Base-by-base conservation (phyloP, 2,329 filamentous ascomycete genomes). In the Claviceps lovelessii region DNA sequence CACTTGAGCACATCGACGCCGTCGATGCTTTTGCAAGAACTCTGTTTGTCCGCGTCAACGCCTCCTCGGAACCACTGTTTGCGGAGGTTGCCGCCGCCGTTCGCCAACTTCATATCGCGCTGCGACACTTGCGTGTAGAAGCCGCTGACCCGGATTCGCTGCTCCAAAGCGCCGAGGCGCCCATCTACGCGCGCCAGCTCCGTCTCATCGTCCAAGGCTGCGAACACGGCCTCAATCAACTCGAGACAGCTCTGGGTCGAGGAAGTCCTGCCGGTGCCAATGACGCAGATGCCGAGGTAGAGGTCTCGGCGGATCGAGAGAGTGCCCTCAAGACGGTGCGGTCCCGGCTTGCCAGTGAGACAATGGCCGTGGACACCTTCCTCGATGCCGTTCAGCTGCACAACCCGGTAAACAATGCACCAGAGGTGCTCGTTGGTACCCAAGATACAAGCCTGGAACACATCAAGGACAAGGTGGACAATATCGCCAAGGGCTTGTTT, bases 381-480 rank as follows among this genome's bases (percentile, higher is more conserved):
- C 71, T 84, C 19, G 76, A 83, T 60, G 76, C 75, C 0, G 72
- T 83, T 19, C 78, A 82, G 62, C 62, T 80, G 47, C 72, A 76
- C 55, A 73, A 74, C 55, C 71, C 72, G 0, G 67, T 68, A 19
- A 75, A 72, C 45, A 56, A 58, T 62, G 33, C 53, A 10, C 70
- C 60, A 58, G 67, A 56, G 61, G 61, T 57, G 39, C 59, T 69
- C 51, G 65, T 64, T 11, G 62, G 71, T 42, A 65, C 67, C n/a
- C 68, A 69, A 49, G 70, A 65, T 47, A 64, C 69, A 19, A 68
- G 72, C 29, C 66, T 81, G 39, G 76, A 83, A 55, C 63, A 64
- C 8, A 81, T 84, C 61, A 77, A 81, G 64, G 76, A 80, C 62
- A 80, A 82, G 61, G 76, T 84, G 37, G 80, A 84, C 60, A 66